Evolutionary conservation across 495 filamentous ascomycete species (phyloP).

Genomic region (Lasiosphaeria ovina): DNA sequence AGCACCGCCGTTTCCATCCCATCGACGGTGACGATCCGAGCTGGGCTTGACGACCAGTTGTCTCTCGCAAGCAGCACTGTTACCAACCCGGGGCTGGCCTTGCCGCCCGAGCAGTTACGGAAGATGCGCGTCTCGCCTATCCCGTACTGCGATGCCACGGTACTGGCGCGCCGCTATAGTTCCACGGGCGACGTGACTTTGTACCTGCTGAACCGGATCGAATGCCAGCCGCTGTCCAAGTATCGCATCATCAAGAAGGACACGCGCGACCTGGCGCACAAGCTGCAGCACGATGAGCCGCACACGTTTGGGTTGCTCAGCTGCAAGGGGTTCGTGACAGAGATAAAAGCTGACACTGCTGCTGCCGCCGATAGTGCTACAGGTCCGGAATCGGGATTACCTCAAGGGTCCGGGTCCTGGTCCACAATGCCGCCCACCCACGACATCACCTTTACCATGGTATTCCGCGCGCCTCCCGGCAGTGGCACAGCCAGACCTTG

Average conservation of each 20-base stretch:
- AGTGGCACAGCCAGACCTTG: neutral
- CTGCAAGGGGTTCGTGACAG: constrained; percentile 37
- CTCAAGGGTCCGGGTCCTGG: neutral
- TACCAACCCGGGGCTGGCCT: neutral
- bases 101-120: constrained; percentile 16
- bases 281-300: constrained; percentile 37
- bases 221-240: constrained; percentile 16
- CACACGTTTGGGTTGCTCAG: constrained; percentile 47
- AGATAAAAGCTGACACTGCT: neutral
- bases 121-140: constrained; percentile 19
- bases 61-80: neutral
- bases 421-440: neutral
- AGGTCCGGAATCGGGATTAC: neutral
- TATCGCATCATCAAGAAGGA: constrained; percentile 27
- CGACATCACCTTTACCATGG: constrained; percentile 13
- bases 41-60: neutral
- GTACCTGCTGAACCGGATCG: constrained; percentile 24
- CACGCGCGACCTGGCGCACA: constrained; percentile 40
- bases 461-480: constrained; percentile 19
- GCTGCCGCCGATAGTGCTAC: neutral
- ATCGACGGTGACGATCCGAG: constrained; percentile 1
- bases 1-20: neutral
- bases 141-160: constrained; percentile 9
- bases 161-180: neutral
- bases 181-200: neutral